Percentiles rank a stretch among this genome's conserved stretches.
These are phyloP conservation scores for Cicer arietinum DNA, from an alignment of 306 rosid genomes.

Conservation along the genomic window DNA sequence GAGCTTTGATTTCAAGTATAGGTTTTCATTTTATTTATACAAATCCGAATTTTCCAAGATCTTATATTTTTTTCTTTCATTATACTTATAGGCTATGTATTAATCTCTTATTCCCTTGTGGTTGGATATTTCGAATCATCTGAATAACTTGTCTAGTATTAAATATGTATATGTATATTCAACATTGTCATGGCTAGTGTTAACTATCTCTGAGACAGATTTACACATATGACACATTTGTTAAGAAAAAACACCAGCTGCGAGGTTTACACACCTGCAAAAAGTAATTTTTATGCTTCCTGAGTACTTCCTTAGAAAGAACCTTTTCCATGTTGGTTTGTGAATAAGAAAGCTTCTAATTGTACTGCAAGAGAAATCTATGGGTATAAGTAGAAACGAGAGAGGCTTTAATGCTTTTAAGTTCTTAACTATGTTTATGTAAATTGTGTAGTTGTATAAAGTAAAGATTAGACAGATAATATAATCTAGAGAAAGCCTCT, in stretches of 20 bases:
- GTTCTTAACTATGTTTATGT: not conserved
- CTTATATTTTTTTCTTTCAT: not conserved
- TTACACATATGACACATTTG: not conserved
- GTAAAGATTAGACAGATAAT: not conserved
- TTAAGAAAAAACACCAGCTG: not conserved
- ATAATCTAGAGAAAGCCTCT: not conserved
- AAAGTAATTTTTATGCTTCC: not conserved
- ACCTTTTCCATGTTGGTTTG: not conserved
- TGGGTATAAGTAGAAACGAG: not conserved
- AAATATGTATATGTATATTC: not conserved
- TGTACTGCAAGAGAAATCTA: not conserved
- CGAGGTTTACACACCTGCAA: not conserved
- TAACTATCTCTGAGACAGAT: not conserved
- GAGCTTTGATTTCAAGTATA: not conserved
- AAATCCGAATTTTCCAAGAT: not conserved
- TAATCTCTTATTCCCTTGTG: not conserved
- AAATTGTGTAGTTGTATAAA: not conserved
- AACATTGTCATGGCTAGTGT: not conserved
- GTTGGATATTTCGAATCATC: not conserved
- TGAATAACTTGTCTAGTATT: not conserved
- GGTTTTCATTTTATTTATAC: not conserved
- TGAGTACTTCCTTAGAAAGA: not conserved
- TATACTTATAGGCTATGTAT: not conserved
- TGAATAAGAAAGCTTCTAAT: not conserved
- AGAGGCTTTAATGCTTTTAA: not conserved